Evolutionary conservation across 805 yeast species (phyloP).

Genomic region (Deakozyma indianensis): DNA sequence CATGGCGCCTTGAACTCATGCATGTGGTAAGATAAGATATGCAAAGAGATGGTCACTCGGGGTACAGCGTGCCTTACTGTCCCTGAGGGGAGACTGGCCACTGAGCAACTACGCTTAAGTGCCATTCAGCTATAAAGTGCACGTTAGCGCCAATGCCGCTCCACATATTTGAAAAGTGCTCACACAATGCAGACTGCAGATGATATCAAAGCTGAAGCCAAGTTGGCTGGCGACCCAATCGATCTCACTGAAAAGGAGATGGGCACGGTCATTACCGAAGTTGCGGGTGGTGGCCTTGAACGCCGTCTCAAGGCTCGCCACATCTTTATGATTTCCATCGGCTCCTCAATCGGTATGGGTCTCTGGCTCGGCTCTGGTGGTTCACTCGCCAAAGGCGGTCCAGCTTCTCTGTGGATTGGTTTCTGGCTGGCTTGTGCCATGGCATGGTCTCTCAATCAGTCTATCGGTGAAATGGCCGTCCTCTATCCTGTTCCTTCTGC

Average conservation of each 20-base stretch:
- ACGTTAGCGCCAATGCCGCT: too few species aligned
- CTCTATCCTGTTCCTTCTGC: conserved; percentile 41
- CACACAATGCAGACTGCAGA: neutral
- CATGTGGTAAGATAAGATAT: too few species aligned
- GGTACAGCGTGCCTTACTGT: too few species aligned
- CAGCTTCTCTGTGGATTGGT: conserved; percentile 35
- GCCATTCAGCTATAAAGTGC: too few species aligned
- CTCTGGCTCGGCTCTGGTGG: conserved; percentile 50
- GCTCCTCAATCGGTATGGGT: conserved; percentile 78
- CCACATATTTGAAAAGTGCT: too few species aligned
- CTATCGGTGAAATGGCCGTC: conserved; percentile 42
- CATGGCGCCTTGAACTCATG: too few species aligned
- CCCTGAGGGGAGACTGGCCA: too few species aligned
- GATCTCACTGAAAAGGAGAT: conserved; percentile 2
- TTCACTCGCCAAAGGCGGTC: conserved; percentile 35
- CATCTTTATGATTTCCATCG: conserved; percentile 68
- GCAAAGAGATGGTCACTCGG: too few species aligned
- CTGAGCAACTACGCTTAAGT: too few species aligned
- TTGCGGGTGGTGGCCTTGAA: conserved; percentile 16
- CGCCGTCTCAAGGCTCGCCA: conserved; percentile 46
- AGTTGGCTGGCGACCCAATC: neutral
- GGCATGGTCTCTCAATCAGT: conserved; percentile 38
- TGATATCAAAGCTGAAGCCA: neutral
- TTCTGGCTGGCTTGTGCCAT: conserved; percentile 35
- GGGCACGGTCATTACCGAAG: neutral